A percentile compares a stretch with the other conserved stretches of the same genome.
Conservation (phyloP, 2,329 filamentous ascomycete genomes). For the Teratosphaeria epicoccoides region DNA sequence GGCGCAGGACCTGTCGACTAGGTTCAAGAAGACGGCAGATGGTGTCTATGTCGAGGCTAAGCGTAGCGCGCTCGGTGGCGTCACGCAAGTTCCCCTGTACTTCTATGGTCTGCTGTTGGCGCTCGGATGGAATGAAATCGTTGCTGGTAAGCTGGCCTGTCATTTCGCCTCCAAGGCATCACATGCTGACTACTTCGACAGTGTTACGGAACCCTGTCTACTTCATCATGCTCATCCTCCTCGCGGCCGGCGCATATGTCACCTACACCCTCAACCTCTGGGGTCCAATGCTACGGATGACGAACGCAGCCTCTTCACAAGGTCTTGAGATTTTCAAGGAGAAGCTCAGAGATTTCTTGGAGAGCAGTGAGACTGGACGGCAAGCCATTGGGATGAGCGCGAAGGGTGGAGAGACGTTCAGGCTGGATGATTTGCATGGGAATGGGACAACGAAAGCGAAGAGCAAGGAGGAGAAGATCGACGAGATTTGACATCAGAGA, state of each 20-base stretch:
- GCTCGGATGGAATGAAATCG: slow-evolving; percentile 96
- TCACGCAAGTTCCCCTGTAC: slow-evolving; percentile 87
- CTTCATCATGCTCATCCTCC: slow-evolving; percentile 75
- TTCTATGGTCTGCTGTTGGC: slow-evolving; percentile 85
- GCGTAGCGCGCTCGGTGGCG: slow-evolving; percentile 86
- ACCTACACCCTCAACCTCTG: slow-evolving; percentile 91
- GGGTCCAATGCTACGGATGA: slow-evolving; percentile 92
- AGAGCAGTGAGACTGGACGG: slow-evolving; percentile 72
- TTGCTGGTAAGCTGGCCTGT: slow-evolving; percentile 59
- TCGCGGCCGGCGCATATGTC: slow-evolving; percentile 68
- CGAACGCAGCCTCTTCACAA: slow-evolving; percentile 75
- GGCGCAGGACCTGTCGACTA: slow-evolving; percentile 77
- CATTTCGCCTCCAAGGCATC: neutral
- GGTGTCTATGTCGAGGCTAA: slow-evolving; percentile 98
- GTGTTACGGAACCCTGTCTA: slow-evolving; percentile 89
- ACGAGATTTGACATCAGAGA: slow-evolving; percentile 23
- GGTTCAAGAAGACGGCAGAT: slow-evolving; percentile 97
- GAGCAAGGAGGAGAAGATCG: slow-evolving; percentile 24
- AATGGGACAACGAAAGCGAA: slow-evolving; percentile 32
- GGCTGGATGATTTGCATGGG: slow-evolving; percentile 31
- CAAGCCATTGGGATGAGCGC: slow-evolving; percentile 65
- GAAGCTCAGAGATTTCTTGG: slow-evolving; percentile 78
- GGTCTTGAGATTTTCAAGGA: slow-evolving; percentile 87
- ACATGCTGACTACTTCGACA: slow-evolving; percentile 29
- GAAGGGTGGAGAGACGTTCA: slow-evolving; percentile 44